Base-by-base conservation (phyloP, 495 filamentous ascomycete genomes). In the Viridothelium virens region DNA sequence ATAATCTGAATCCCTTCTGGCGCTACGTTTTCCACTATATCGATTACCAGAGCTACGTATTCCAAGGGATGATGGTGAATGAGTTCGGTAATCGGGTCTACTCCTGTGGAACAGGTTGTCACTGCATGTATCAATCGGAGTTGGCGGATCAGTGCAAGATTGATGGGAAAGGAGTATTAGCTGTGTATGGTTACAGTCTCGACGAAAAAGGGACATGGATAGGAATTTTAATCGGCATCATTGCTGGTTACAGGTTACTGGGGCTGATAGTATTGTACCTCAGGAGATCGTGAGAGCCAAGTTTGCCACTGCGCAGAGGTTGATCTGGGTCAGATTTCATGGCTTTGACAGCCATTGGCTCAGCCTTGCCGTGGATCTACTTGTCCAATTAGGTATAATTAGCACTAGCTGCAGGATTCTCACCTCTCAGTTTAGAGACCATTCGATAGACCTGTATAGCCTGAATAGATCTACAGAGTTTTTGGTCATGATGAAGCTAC, bases 11-110 rank as follows among this genome's bases (percentile, higher is more conserved):
- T 72, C 83, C 84, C 10, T 94, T 94, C 67, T 94, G 88, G 86
- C 83, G 84, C 72, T 94, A 93, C 73, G 88, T 89, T 1, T 91
- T 92, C 69, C 85, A 89, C 68, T 92, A 89, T 71, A 92, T 91
- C 72, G 89, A 93, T 70, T 92, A 91, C 71, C 89, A 91, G 75
- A 77, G 70, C 44, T 93, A 91, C 69, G 90, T 92, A 38, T 93
- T 94, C 79, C 87, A 91, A 68, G 90, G 90, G 18, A 92, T 94
- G 90, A 91, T 94, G 89, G 84, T 92, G 31, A 93, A 92, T 72
- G 89, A 94, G 75, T 92, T 94, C 71, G 76, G 74, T 0, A 46
- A 84, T 14, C 75, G 89, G 1, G 81, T 69, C 10, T 94, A 89
- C 71, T 72, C 72, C 25, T 93, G 90, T 68, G 75, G 67, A 3